phyloP scores from a whole-genome alignment of 164 flowering plant species.

The Piper betle region DNA sequence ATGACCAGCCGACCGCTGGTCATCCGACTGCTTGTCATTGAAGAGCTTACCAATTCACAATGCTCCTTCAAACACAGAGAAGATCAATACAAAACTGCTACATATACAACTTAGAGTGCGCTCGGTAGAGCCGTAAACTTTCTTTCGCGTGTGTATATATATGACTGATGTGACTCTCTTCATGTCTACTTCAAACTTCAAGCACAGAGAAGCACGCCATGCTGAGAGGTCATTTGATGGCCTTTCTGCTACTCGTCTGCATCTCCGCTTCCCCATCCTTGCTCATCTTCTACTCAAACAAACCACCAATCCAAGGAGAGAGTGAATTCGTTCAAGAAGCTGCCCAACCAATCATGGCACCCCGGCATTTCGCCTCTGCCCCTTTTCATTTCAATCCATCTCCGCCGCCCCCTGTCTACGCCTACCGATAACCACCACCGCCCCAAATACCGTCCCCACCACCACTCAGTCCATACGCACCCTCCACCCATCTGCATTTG shows the following conservation, averaged over 20 bases:
- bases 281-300: not conserved
- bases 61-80: too few species aligned
- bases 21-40: too few species aligned
- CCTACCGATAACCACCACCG: not conserved
- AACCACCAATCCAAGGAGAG: not conserved
- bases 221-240: not conserved
- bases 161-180: not conserved
- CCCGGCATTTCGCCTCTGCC: not conserved
- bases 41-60: too few species aligned
- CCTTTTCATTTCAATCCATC: conserved; percentile 1
- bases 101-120: too few species aligned
- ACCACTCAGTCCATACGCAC: not conserved
- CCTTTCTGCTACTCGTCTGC: conserved; percentile 1
- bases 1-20: not conserved
- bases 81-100: too few species aligned
- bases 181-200: not conserved
- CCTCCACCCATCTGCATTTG: not conserved
- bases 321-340: not conserved
- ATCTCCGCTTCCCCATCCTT: conserved; percentile 1
- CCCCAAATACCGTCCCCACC: not conserved
- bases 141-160: too few species aligned
- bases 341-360: not conserved
- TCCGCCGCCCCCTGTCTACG: not conserved
- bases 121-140: too few species aligned
- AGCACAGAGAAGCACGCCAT: not conserved